Percentiles rank a stretch among this genome's conserved stretches.
Evolutionary conservation across 1,284 basidiomycete species (phyloP).

Genomic region (Puccinia novopanici): DNA sequence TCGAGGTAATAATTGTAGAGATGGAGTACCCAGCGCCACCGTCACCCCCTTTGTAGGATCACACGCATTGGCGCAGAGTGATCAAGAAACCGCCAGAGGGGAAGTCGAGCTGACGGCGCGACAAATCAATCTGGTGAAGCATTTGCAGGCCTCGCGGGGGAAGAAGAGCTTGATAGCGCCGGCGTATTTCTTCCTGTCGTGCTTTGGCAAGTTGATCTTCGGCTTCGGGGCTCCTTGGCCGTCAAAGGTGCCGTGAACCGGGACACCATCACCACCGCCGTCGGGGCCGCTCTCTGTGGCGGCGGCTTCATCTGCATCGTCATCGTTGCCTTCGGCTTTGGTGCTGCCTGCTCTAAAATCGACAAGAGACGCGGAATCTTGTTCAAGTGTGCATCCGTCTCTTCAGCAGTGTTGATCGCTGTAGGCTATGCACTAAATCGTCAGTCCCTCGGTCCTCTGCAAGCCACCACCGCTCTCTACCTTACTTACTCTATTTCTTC

Average conservation of each 20-base stretch:
- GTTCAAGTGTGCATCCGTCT: slow-evolving; percentile 21
- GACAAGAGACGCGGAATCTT: not conserved
- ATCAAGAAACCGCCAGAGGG: too few relatives aligned
- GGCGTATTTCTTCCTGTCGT: slow-evolving; percentile 9
- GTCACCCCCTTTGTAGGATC: too few relatives aligned
- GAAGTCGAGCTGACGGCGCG: slow-evolving; percentile 3
- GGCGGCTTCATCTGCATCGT: slow-evolving; percentile 27
- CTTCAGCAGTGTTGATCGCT: slow-evolving; percentile 16
- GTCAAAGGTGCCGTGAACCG: slow-evolving; percentile 1
- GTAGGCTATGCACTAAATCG: slow-evolving; percentile 30
- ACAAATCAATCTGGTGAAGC: slow-evolving; percentile 16
- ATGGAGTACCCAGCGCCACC: too few relatives aligned
- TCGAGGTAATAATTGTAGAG: too few relatives aligned
- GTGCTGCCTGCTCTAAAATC: slow-evolving; percentile 21
- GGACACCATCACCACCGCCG: not conserved
- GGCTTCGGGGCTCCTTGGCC: slow-evolving; percentile 20
- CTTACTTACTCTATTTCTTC: not conserved
- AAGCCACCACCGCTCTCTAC: not conserved
- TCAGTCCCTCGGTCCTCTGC: not conserved
- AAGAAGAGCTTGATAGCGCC: slow-evolving; percentile 20
- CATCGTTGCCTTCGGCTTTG: slow-evolving; percentile 24
- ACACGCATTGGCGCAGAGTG: too few relatives aligned
- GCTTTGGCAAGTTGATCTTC: slow-evolving; percentile 36
- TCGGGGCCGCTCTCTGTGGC: not conserved
- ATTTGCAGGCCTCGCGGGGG: not conserved